These are phyloP conservation scores for Blastocystis sp. DNA, from an alignment of 352 stramenopile genomes.

Conservation along the genomic window DNA sequence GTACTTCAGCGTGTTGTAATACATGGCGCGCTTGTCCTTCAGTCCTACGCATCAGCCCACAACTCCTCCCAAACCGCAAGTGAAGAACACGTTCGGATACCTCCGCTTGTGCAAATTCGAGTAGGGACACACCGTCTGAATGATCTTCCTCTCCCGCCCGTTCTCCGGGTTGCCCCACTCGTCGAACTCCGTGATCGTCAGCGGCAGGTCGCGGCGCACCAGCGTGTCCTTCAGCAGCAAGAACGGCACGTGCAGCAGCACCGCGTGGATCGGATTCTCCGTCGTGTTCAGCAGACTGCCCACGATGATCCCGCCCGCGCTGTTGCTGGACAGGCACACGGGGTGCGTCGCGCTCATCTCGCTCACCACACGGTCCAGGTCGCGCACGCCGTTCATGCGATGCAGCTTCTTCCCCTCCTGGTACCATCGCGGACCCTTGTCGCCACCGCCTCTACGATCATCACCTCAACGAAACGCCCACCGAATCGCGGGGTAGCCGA, in stretches of 20 bases:
- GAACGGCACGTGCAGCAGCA: slow-evolving; percentile 59
- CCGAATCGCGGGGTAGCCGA: slow-evolving; percentile 41
- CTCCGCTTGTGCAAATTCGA: slow-evolving; percentile 20
- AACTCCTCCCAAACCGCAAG: not conserved
- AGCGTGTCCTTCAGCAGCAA: slow-evolving; percentile 58
- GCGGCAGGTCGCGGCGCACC: slow-evolving; percentile 33
- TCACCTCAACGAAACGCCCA: not conserved
- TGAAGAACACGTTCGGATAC: slow-evolving; percentile 59
- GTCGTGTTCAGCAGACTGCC: slow-evolving; percentile 41
- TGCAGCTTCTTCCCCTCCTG: slow-evolving; percentile 12
- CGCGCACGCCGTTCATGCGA: slow-evolving; percentile 17
- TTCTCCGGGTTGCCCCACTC: slow-evolving; percentile 57
- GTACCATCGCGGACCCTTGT: slow-evolving; percentile 60
- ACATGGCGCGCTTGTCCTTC: slow-evolving; percentile 57
- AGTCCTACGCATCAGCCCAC: slow-evolving; percentile 3
- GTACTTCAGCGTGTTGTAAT: slow-evolving; percentile 65
- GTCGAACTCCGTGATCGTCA: slow-evolving; percentile 69
- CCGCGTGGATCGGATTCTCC: not conserved
- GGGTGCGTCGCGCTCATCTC: not conserved
- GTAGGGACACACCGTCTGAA: slow-evolving; percentile 51
- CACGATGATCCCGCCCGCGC: slow-evolving; percentile 33
- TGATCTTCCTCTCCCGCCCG: not conserved
- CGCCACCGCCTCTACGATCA: slow-evolving; percentile 44
- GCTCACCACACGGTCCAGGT: slow-evolving; percentile 36
- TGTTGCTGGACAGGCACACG: slow-evolving; percentile 61